phyloP scores from a whole-genome alignment of 31 red algal species.

The Odonthalia washingtoniensis region DNA sequence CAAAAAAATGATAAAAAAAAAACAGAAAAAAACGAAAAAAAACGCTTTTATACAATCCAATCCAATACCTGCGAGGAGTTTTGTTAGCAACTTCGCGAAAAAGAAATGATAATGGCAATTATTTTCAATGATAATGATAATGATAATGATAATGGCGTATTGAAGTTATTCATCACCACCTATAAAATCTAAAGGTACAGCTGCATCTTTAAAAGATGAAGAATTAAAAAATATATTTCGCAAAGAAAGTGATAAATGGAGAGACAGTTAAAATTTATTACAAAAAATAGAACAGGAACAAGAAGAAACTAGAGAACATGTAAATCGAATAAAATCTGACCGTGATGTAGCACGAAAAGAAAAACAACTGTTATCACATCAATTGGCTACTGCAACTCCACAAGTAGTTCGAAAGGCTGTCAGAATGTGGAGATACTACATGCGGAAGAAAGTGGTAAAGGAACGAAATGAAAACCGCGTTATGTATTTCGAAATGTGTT shows the following conservation, averaged over 20 bases:
- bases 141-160: slow-evolving; percentile 40
- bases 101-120: too few species aligned
- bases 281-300: slow-evolving; percentile 50
- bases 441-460: background rate
- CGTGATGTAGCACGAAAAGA: slow-evolving; percentile 49
- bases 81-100: too few species aligned
- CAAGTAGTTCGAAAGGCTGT: slow-evolving; percentile 26
- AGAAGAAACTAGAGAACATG: slow-evolving; percentile 55
- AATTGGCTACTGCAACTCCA: background rate
- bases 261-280: slow-evolving; percentile 37
- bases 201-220: slow-evolving; percentile 4
- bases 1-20: too few species aligned
- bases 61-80: too few species aligned
- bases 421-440: background rate
- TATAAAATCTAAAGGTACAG: background rate
- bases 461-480: too few species aligned
- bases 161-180: background rate
- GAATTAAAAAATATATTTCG: slow-evolving; percentile 32
- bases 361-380: background rate
- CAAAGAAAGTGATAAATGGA: slow-evolving; percentile 53
- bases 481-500: too few species aligned
- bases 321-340: slow-evolving; percentile 51
- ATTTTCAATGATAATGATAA: too few species aligned
- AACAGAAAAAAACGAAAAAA: too few species aligned
- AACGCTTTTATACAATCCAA: too few species aligned